These are phyloP conservation scores for Canariomyces notabilis DNA, from an alignment of 2,329 filamentous ascomycete genomes.

Conservation along the genomic window DNA sequence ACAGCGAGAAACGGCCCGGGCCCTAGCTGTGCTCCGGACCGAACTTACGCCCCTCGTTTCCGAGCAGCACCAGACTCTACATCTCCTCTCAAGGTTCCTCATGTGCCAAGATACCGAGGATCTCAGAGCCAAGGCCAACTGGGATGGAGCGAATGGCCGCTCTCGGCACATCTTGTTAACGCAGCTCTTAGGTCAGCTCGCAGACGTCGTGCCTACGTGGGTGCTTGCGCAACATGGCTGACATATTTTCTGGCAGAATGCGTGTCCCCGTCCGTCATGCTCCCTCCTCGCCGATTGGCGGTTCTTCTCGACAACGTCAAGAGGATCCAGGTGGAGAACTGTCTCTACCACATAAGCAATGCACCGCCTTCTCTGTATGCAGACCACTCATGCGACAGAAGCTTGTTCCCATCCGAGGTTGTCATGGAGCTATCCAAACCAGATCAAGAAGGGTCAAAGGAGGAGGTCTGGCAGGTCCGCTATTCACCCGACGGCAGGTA, in stretches of 20 bases:
- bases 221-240: slow-evolving; percentile 9
- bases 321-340: slow-evolving; percentile 72
- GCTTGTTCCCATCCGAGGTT: slow-evolving; percentile 70
- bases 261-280: slow-evolving; percentile 94
- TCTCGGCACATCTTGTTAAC: slow-evolving; percentile 73
- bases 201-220: slow-evolving; percentile 29
- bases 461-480: slow-evolving; percentile 88
- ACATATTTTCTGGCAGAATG: slow-evolving; percentile 51
- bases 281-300: slow-evolving; percentile 84
- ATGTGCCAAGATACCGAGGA: slow-evolving; percentile 82
- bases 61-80: slow-evolving; percentile 65
- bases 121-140: slow-evolving; percentile 68
- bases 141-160: slow-evolving; percentile 74
- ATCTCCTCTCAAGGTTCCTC: slow-evolving; percentile 79
- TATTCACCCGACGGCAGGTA: slow-evolving; percentile 85
- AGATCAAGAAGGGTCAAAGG: slow-evolving; percentile 41
- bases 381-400: slow-evolving; percentile 77
- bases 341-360: slow-evolving; percentile 82
- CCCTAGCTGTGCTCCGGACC: slow-evolving; percentile 75
- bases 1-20: slow-evolving; percentile 63
- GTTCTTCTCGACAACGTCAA: slow-evolving; percentile 79
- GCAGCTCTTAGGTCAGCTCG: slow-evolving; percentile 68
- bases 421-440: slow-evolving; percentile 56
- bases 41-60: slow-evolving; percentile 84
- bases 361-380: slow-evolving; percentile 78